These are phyloP conservation scores for Tuctoria greenei DNA, from an alignment of 176 grass and related monocot genomes.

Conservation along the genomic window DNA sequence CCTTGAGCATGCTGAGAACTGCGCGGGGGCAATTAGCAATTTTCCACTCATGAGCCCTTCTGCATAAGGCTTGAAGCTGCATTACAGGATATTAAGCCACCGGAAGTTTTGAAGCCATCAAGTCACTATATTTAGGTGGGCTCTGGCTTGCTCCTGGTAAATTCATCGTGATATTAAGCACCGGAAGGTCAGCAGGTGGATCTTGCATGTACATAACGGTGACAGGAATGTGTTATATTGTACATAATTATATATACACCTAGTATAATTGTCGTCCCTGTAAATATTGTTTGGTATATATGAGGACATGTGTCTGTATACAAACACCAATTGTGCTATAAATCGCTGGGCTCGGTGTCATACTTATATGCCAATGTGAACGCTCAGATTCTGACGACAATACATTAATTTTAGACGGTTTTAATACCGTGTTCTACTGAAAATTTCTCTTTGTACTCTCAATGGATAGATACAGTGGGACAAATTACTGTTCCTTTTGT, in stretches of 20 bases:
- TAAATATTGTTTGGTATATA: slow-evolving; percentile 31
- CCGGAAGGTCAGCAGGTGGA: not conserved
- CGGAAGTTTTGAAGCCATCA: not conserved
- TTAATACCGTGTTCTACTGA: too few relatives aligned
- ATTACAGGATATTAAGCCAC: not conserved
- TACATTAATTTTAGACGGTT: slow-evolving; percentile 13
- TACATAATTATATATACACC: slow-evolving; percentile 19
- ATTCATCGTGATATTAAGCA: not conserved
- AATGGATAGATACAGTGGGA: too few relatives aligned
- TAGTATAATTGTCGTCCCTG: slow-evolving; percentile 20
- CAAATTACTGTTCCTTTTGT: too few relatives aligned
- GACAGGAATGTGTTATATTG: not conserved
- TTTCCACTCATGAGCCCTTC: not conserved
- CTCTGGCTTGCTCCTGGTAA: not conserved
- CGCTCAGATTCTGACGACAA: slow-evolving; percentile 19
- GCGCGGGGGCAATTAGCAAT: not conserved
- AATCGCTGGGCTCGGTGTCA: too few relatives aligned
- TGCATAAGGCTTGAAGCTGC: not conserved
- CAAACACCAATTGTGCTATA: not conserved
- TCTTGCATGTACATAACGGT: slow-evolving; percentile 7
- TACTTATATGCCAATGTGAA: slow-evolving; percentile 4
- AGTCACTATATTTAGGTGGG: not conserved
- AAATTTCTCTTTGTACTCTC: too few relatives aligned
- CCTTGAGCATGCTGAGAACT: not conserved
- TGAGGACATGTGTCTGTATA: not conserved